Evolutionary conservation across 1,284 basidiomycete species (phyloP).

Genomic region (Trichosporon faecale): DNA sequence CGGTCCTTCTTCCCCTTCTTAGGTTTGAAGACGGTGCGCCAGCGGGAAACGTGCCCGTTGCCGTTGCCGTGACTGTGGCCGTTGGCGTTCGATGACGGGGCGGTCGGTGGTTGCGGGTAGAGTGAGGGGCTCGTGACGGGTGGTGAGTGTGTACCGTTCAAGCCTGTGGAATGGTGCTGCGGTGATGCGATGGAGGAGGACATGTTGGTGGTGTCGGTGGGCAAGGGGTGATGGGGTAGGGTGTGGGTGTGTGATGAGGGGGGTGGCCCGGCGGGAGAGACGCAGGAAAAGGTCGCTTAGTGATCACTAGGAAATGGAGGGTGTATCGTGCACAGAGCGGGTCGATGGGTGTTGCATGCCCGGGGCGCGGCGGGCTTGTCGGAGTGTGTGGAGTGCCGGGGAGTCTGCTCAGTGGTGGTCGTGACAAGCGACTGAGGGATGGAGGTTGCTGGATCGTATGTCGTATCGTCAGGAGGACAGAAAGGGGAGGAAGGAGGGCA

Average conservation of each 20-base stretch:
- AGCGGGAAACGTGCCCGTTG: constrained; percentile 13
- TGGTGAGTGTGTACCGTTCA: background rate
- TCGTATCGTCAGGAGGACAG: too few species aligned
- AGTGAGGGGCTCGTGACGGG: background rate
- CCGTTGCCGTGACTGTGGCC: background rate
- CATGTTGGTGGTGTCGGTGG: constrained; percentile 5
- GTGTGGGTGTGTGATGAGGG: background rate
- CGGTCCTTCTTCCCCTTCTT: constrained; percentile 12
- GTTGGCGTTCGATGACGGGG: background rate
- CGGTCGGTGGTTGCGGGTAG: constrained; percentile 5
- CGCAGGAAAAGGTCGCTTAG: background rate
- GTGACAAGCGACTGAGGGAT: background rate
- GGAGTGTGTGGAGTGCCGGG: too few species aligned
- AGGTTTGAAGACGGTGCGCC: constrained; percentile 18
- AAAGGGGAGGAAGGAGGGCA: background rate
- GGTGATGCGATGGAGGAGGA: constrained; percentile 18
- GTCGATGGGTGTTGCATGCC: background rate
- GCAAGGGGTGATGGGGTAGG: background rate
- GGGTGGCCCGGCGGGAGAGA: background rate
- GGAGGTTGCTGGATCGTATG: too few species aligned
- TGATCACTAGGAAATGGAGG: background rate
- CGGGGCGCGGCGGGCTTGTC: too few species aligned
- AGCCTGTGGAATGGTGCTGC: constrained; percentile 3
- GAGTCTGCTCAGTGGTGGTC: background rate
- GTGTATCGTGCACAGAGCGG: background rate